These are phyloP conservation scores for Turnera subulata DNA, from an alignment of 345 rosid species.

Conservation along the genomic window DNA sequence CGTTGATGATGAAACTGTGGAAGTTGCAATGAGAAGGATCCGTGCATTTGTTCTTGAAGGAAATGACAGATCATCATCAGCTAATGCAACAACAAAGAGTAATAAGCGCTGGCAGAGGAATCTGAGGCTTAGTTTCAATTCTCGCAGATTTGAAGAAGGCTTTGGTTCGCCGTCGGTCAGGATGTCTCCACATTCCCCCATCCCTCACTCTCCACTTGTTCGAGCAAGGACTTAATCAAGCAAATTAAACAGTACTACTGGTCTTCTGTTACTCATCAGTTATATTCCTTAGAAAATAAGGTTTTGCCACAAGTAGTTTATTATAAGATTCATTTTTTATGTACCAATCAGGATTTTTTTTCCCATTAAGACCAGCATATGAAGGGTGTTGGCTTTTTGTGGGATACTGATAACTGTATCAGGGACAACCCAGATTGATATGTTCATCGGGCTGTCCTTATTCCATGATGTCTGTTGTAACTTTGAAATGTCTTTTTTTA, in stretches of 20 bases:
- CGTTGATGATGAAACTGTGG: conserved; percentile 59
- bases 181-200: conserved; percentile 63
- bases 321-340: no score
- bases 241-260: neutral
- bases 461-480: no score
- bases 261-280: no score
- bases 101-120: conserved; percentile 32
- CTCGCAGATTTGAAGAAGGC: conserved; percentile 44
- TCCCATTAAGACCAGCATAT: no score
- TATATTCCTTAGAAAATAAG: no score
- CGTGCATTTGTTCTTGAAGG: conserved; percentile 33
- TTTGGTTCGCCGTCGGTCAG: conserved; percentile 39
- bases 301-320: no score
- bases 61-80: conserved; percentile 9
- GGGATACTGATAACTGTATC: no score
- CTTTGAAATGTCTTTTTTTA: no score
- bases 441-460: no score
- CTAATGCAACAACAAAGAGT: conserved; percentile 4
- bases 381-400: no score
- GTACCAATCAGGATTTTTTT: no score
- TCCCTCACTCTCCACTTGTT: conserved; percentile 58
- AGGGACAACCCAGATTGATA: no score
- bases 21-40: conserved; percentile 57
- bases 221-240: conserved; percentile 28
- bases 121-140: conserved; percentile 49